Evolutionary conservation across 495 filamentous ascomycete genomes (phyloP), one percentile per base, ranked within the genome.

Genomic region (Hypoxylon intermedium): DNA sequence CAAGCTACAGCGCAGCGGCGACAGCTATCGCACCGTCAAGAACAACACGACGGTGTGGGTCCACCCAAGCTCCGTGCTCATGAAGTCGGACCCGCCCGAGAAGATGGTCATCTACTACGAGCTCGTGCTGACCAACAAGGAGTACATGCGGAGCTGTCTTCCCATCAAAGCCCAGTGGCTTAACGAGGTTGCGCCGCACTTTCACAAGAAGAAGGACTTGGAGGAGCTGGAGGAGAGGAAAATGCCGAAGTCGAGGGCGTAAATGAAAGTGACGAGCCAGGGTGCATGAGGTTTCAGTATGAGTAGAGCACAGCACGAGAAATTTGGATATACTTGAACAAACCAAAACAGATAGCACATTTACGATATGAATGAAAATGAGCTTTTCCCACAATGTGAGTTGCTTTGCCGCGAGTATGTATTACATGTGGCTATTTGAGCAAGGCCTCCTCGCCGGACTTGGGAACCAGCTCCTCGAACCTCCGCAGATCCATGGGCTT

Each of bases 1-100:
- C 2, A 77, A 92, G 7, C 70, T 98, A 42, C 89, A 95, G 72
- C 82, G 89, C 26, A 89, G 86, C 4, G 95, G 94, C 9, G 91
- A 97, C 59, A 89, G 85, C 41, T 98, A 98, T 74, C 82, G 93
- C n/a, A 97, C 93, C 3, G 86, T 98, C 18, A 97, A 97, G 85
- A 96, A 89, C 46, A 89, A 87, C 34, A 85, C 89, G 74, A 91
- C 89, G 19, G 94, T 97, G 5, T 93, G 92, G 65, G 78, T 98
- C 24, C 94, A 98, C 70, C 94, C 94, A 1, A 90, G 86, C 49
- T 89, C 84, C 53, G 90, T 90, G 46, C 75, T 97, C 53, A 88
- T 90, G 75, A 87, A 91, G 63, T 80, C 85, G 3, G 89, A 92
- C 64, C 93, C 93, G 15, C 82, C 82, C 21, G 74, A 77, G 13